Evolutionary conservation across 2,329 filamentous ascomycete species (phyloP), one percentile per base, ranked within the genome.

Genomic region (Phialocephala subalpina): DNA sequence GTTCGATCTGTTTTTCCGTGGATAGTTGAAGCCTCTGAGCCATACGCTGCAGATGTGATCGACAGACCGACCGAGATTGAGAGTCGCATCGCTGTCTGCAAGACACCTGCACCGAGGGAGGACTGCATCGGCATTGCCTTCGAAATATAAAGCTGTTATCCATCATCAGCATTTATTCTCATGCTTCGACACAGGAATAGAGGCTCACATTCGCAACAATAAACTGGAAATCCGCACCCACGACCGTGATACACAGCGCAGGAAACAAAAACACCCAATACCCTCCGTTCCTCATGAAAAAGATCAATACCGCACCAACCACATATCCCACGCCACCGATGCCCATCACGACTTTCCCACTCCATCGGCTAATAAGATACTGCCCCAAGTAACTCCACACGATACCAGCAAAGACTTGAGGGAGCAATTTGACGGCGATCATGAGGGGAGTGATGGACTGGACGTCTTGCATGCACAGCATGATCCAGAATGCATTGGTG

Each of bases 261-360:
- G 89, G 87, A 73, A 92, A 92, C 6, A 85, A 82, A 66, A 90
- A 87, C 0, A 84, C 84, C 89, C 89, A 92, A 74, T 92, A 92
- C 20, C 80, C 82, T 63, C 83, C 83, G 11, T 84, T 74, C 45
- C 80, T 77, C 72, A 90, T 86, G 58, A 90, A 82, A 0, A 86
- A 84, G 40, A 88, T 80, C 6, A 92, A 80, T 0, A 87, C 76
- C 69, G 77, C 78, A 18, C 78, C 78, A 3, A 67, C 76, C 1
- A 82, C 67, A 70, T 82, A 83, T 35, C 78, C 75, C 12, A 77
- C 62, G 4, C 79, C 76, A 2, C 81, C 81, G 20, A 81, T 70
- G 2, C 75, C 76, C 81, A 91, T 88, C 20, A 92, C 79, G 0
- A 87, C 69, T 64, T 85, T 90, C 74, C 92, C 92, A 72, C 86